Base-by-base conservation (phyloP, 2,329 filamentous ascomycete species). In the Emericellopsis cladophorae region DNA sequence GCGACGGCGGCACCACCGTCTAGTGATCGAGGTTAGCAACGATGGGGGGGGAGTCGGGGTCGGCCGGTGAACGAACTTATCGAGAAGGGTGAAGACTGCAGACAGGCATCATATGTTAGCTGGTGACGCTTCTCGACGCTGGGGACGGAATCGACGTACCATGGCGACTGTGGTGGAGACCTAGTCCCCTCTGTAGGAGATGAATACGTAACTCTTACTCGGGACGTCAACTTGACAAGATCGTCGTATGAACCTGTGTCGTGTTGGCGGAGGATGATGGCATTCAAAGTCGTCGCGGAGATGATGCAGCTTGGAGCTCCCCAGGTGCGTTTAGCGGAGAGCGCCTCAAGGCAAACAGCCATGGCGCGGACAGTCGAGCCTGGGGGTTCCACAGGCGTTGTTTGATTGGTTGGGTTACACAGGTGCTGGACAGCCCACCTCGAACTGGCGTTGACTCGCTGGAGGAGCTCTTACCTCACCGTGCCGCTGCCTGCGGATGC, bases 1-100 rank as follows among this genome's bases (percentile, higher is more conserved):
- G 90, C 90, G 51, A 96, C 88, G 67, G 84, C 90, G 70, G 90
- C 90, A 63, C 90, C 90, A 69, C 90, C 90, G 63, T 82, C 76
- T 81, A 42, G 40, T 36, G 44, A 26, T 40, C 29, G 43, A 36
- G 40, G 44, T 48, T 44, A 49, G 43, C 32, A 16, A 14, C 15
- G 31, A 23, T 26, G 31, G 21, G 10, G 31, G 32, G n/a, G 14
- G 29, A 40, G 42, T 36, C 42, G 32, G 22, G 42, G 22, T 36
- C 40, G 40, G 16, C 31, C 38, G 37, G 22, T 44, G 29, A 39
- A 52, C 77, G 61, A 74, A 95, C 88, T 95, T 81, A 95, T 95
- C 63, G 87, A 83, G 77, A 95, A 95, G 52, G 88, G 89, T 51
- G 84, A 92, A 59, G 81, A 80, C 88, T 95, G 60, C 45, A 48